phyloP scores from a whole-genome alignment of 2,329 filamentous ascomycete genomes.

The Trichothecium roseum region DNA sequence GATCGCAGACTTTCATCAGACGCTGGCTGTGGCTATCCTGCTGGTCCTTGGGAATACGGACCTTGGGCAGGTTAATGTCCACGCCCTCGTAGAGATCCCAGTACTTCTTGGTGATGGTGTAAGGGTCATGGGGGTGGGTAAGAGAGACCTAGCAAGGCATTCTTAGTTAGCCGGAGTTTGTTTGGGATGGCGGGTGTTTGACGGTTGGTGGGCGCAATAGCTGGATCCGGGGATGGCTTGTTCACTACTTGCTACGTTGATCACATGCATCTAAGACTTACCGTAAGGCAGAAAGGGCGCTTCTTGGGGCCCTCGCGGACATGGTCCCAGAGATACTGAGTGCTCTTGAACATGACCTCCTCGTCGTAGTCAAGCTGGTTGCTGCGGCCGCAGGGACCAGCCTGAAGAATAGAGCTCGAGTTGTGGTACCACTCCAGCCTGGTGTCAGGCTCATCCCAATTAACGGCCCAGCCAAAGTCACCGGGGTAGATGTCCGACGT shows the following conservation, averaged over 20 bases:
- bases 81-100: slow-evolving; percentile 88
- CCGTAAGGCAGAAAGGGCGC: slow-evolving; percentile 76
- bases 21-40: slow-evolving; percentile 83
- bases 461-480: slow-evolving; percentile 89
- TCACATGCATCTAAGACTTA: slow-evolving; percentile 13
- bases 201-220: not conserved
- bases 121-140: slow-evolving; percentile 90
- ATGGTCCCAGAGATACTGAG: slow-evolving; percentile 83
- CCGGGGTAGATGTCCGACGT: slow-evolving; percentile 95
- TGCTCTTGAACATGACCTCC: slow-evolving; percentile 87
- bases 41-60: slow-evolving; percentile 67
- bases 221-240: not conserved
- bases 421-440: slow-evolving; percentile 95
- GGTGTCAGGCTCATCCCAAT: slow-evolving; percentile 84
- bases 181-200: too few species aligned
- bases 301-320: slow-evolving; percentile 66
- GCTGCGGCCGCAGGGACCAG: slow-evolving; percentile 77
- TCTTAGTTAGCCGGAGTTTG: not conserved
- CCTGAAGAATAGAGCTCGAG: slow-evolving; percentile 84
- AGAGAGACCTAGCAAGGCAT: slow-evolving; percentile 56
- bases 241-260: not conserved
- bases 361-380: slow-evolving; percentile 96
- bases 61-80: slow-evolving; percentile 74
- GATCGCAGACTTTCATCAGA: slow-evolving; percentile 74
- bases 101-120: slow-evolving; percentile 87